Percentiles rank a stretch among this genome's conserved stretches.
Evolutionary conservation across 1,284 basidiomycete genomes (phyloP).

Genomic region (Xerocomus minutiporus): DNA sequence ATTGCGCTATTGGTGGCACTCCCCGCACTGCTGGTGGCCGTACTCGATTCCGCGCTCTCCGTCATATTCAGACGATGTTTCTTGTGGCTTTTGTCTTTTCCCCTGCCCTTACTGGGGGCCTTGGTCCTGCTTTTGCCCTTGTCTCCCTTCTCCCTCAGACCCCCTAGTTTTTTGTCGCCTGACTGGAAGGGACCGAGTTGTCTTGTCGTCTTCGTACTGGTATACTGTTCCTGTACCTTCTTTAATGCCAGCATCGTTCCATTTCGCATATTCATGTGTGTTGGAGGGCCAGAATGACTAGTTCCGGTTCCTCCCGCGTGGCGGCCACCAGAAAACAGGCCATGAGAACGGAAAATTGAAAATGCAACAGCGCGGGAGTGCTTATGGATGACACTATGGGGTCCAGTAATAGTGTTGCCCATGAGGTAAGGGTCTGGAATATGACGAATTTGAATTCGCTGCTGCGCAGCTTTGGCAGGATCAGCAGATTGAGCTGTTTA

Average conservation of each 20-base stretch:
- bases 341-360: slow-evolving; percentile 65
- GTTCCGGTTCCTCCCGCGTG: slow-evolving; percentile 4
- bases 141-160: slow-evolving; percentile 2
- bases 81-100: slow-evolving; percentile 21
- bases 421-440: slow-evolving; percentile 43
- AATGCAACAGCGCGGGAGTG: slow-evolving; percentile 73
- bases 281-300: slow-evolving; percentile 13
- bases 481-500: slow-evolving; percentile 38
- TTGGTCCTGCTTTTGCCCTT: slow-evolving; percentile 23
- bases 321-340: slow-evolving; percentile 31
- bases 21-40: slow-evolving; percentile 31
- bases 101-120: slow-evolving; percentile 13
- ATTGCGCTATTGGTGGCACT: slow-evolving; percentile 16
- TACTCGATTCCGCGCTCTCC: slow-evolving; percentile 31
- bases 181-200: slow-evolving; percentile 54
- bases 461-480: slow-evolving; percentile 55
- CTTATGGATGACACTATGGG: slow-evolving; percentile 67
- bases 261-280: slow-evolving; percentile 40
- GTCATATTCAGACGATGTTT: slow-evolving; percentile 11
- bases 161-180: slow-evolving; percentile 44
- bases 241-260: slow-evolving; percentile 63
- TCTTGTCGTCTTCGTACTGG: slow-evolving; percentile 70
- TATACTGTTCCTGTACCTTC: slow-evolving; percentile 70
- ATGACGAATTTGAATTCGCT: slow-evolving; percentile 60
- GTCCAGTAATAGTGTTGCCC: slow-evolving; percentile 46